Percentiles rank a stretch among this genome's conserved stretches.
Conservation (phyloP, 192 early-diverging fungal species). For the Linnemannia exigua region DNA sequence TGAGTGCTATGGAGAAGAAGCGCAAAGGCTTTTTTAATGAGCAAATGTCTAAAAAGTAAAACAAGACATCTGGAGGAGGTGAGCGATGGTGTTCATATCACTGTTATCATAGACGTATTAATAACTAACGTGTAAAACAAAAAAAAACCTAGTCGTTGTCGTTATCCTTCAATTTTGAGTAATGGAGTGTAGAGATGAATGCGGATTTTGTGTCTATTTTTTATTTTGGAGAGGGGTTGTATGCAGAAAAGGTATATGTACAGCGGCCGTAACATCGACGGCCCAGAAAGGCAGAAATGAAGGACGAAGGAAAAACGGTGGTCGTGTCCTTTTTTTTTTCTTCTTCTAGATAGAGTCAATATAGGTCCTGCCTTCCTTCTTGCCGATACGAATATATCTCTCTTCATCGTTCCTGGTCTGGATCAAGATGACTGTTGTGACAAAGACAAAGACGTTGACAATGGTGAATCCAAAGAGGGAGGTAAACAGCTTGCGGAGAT, state of each 20-base stretch:
- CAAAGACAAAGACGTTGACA: constrained; percentile 51
- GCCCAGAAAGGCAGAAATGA: neutral
- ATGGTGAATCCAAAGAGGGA: constrained; percentile 59
- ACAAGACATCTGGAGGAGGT: neutral
- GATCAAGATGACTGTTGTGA: constrained; percentile 51
- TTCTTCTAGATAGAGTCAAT: constrained; percentile 40
- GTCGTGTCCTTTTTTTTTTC: too few species aligned
- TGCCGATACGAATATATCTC: constrained; percentile 56
- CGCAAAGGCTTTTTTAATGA: constrained; percentile 82
- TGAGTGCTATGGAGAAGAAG: constrained; percentile 82
- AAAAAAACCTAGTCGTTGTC: too few species aligned
- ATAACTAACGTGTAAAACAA: too few species aligned
- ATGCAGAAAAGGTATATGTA: neutral
- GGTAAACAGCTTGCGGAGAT: constrained; percentile 54
- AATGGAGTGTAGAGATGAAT: neutral
- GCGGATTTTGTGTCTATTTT: neutral
- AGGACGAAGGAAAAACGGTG: neutral
- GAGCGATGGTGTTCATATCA: too few species aligned
- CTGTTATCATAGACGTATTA: too few species aligned
- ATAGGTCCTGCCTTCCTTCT: constrained; percentile 51
- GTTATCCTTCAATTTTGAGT: too few species aligned
- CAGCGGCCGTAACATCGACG: neutral
- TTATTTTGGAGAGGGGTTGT: neutral
- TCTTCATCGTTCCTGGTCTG: constrained; percentile 63
- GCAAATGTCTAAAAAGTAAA: constrained; percentile 54